Evolutionary conservation across 352 stramenopile species (phyloP).

Genomic region (Blastocystis sp.): DNA sequence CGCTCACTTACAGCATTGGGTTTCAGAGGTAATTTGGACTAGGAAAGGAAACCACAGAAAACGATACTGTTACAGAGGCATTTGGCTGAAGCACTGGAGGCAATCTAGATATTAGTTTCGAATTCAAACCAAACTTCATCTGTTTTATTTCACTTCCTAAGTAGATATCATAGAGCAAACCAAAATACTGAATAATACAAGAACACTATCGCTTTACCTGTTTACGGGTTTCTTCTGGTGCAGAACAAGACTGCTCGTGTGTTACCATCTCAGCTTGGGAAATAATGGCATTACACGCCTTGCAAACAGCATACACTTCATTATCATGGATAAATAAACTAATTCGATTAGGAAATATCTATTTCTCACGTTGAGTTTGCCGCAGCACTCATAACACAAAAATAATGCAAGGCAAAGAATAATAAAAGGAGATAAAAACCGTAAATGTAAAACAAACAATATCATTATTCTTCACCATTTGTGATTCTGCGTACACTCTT

Average conservation of each 20-base stretch:
- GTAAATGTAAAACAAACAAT: slow-evolving; percentile 15
- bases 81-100: neutral
- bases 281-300: neutral
- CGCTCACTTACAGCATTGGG: too few relatives aligned
- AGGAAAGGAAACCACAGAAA: too few relatives aligned
- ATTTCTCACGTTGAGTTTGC: neutral
- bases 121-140: neutral
- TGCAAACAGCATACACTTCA: slow-evolving; percentile 27
- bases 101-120: neutral
- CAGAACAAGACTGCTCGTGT: neutral
- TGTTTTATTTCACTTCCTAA: neutral
- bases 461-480: neutral
- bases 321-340: neutral
- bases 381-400: neutral
- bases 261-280: neutral
- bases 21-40: too few relatives aligned
- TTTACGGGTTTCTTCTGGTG: neutral
- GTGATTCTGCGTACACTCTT: neutral
- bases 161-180: slow-evolving; percentile 9
- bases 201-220: neutral
- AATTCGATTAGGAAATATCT: neutral
- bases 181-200: neutral
- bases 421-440: neutral
- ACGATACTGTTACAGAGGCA: neutral
- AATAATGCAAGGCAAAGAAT: too few relatives aligned